phyloP scores from a whole-genome alignment of 2,329 filamentous ascomycete genomes.

The Pezicula neosporulosa region DNA sequence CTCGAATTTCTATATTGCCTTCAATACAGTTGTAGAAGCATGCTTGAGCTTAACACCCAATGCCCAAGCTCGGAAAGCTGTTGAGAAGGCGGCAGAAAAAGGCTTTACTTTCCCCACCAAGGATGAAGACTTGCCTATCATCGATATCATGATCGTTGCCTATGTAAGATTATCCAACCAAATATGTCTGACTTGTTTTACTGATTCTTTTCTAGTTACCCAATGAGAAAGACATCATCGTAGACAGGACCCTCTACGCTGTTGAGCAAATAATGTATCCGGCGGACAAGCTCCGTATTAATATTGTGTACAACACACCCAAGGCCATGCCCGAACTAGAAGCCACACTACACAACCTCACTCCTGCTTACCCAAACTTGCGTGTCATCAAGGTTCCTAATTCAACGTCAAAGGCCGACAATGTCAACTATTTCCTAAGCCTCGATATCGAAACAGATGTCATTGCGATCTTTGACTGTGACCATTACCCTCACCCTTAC shows the following conservation, averaged over 20 bases:
- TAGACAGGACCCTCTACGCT: slow-evolving; percentile 42
- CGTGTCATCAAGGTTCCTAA: slow-evolving; percentile 43
- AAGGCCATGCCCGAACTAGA: slow-evolving; percentile 42
- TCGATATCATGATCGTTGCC: slow-evolving; percentile 45
- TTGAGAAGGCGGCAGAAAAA: slow-evolving; percentile 33
- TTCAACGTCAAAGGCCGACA: slow-evolving; percentile 46
- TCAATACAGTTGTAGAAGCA: slow-evolving; percentile 36
- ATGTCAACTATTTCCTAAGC: slow-evolving; percentile 44
- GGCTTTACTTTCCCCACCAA: slow-evolving; percentile 38
- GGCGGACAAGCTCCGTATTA: slow-evolving; percentile 41
- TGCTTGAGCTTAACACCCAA: slow-evolving; percentile 34
- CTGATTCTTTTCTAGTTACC: slow-evolving; percentile 27
- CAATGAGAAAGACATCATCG: slow-evolving; percentile 46
- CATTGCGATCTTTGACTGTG: slow-evolving; percentile 45
- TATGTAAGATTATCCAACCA: slow-evolving; percentile 22
- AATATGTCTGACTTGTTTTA: no score
- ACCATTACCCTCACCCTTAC: slow-evolving; percentile 47
- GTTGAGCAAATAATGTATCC: slow-evolving; percentile 44
- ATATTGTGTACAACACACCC: slow-evolving; percentile 46
- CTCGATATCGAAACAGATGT: slow-evolving; percentile 40
- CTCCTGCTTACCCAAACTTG: slow-evolving; percentile 34
- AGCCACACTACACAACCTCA: slow-evolving; percentile 35
- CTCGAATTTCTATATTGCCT: slow-evolving; percentile 41
- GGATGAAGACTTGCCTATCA: slow-evolving; percentile 34
- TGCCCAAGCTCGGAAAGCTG: slow-evolving; percentile 32